These are phyloP conservation scores for Exophiala alcalophila DNA, from an alignment of 2,329 filamentous ascomycete genomes.

Conservation along the genomic window DNA sequence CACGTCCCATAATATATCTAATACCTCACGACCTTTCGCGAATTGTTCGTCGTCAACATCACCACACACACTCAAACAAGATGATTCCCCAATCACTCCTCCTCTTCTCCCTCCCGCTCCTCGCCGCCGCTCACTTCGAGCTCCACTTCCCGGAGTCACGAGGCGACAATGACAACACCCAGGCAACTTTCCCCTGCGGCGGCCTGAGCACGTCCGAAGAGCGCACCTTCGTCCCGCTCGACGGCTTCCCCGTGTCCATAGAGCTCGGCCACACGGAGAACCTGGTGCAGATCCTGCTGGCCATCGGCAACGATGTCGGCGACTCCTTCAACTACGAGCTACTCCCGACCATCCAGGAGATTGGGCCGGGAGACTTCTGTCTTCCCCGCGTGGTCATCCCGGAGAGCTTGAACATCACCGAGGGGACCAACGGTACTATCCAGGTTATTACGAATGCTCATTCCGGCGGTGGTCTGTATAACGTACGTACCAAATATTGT, in stretches of 20 bases:
- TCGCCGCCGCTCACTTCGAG: conserved; percentile 52
- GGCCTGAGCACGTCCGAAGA: conserved; percentile 41
- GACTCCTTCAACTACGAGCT: conserved; percentile 68
- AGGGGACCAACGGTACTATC: conserved; percentile 64
- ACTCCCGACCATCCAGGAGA: conserved; percentile 57
- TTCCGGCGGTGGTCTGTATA: conserved; percentile 63
- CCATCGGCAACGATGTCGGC: conserved; percentile 51
- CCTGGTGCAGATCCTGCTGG: conserved; percentile 53
- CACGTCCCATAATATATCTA: too few species aligned
- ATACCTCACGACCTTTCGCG: conserved; percentile 1
- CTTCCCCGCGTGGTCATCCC: conserved; percentile 51
- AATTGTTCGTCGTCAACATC: too few species aligned
- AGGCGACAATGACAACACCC: conserved; percentile 48
- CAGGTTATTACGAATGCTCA: conserved; percentile 66
- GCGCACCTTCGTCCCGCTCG: conserved; percentile 50
- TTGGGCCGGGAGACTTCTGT: conserved; percentile 66
- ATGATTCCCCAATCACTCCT: conserved; percentile 16
- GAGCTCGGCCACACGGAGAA: conserved; percentile 53
- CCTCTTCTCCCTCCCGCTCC: conserved; percentile 12
- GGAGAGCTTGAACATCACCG: conserved; percentile 43
- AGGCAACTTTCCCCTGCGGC: conserved; percentile 51
- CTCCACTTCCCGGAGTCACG: conserved; percentile 52
- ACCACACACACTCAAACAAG: not conserved
- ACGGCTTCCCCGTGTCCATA: conserved; percentile 50
- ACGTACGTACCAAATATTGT: conserved; percentile 40